Evolutionary conservation across 768 basidiomycete species (phyloP), one percentile per base, ranked within the genome.

Genomic region (Pisolithus tinctorius): DNA sequence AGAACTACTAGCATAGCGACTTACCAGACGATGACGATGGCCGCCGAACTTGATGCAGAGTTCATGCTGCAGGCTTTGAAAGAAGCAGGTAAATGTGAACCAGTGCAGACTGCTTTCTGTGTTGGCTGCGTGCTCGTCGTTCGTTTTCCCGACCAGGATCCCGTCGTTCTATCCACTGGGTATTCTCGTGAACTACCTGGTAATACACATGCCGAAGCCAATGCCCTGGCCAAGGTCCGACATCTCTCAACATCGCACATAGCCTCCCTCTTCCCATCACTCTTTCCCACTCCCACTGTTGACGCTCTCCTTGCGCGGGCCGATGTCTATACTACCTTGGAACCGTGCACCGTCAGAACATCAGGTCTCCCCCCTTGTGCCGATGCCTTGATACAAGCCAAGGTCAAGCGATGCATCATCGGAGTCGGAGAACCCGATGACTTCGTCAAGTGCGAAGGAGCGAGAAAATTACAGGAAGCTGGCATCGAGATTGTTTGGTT

Each of bases 201-300:
- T 48, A 98, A 98, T 63, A 97, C 95, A 3, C 95, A 99, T 66
- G 95, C 94, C 10, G 95, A 99, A 71, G 92, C 93, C 23, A 95
- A 95, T 64, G 93, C 94, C 1, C 71, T 99, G 48, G 63, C 78
- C 39, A 96, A 97, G 61, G 79, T 83, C 5, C 67, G 64, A 14
- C 41, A 55, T n/a, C 71, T 84, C 37, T 71, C 80, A 2, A 44
- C 61, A 7, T 55, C 66, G 11, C 63, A 82, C 40, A 63, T 88
- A 38, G 61, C 71, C 13, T 55, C 70, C 11, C 62, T 79, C 34
- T 74, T 82, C 40, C 71, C 79, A 1, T 57, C 60, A 4, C 52
- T 63, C 9, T 54, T 58, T 6, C 53, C 67, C 0, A 54, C 69
- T 10, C 64, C 71, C 1, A 50, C 69, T 23, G 60, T 65, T 38